phyloP scores from a whole-genome alignment of 2,329 filamentous ascomycete species.

The Aureobasidium zeae region DNA sequence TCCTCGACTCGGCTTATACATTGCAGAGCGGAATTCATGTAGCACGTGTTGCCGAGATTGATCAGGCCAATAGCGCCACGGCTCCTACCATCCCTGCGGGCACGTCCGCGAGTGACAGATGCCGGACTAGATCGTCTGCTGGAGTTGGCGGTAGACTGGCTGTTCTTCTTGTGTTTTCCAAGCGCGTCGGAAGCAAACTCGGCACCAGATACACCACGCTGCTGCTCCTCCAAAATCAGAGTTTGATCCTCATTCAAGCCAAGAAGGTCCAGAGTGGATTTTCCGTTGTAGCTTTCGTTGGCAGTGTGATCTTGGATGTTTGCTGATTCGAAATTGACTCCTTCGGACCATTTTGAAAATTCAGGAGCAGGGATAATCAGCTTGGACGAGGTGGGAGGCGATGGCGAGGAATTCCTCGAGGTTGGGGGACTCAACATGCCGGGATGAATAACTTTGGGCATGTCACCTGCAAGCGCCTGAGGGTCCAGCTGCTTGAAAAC shows the following conservation, averaged over 20 bases:
- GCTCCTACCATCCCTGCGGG: conserved; percentile 58
- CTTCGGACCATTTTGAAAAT: conserved; percentile 54
- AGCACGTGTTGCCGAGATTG: conserved; percentile 95
- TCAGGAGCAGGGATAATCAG: conserved; percentile 54
- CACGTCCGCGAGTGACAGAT: conserved; percentile 60
- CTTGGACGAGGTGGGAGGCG: conserved; percentile 36
- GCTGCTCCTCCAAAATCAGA: conserved; percentile 74
- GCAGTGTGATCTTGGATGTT: conserved; percentile 58
- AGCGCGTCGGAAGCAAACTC: conserved; percentile 47
- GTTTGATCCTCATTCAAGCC: conserved; percentile 64
- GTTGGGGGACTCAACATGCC: conserved; percentile 39
- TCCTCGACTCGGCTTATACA: conserved; percentile 92
- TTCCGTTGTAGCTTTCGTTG: conserved; percentile 70
- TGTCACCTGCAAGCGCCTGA: conserved; percentile 23
- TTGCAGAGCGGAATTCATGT: conserved; percentile 97
- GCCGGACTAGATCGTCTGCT: conserved; percentile 63
- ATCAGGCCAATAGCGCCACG: conserved; percentile 72
- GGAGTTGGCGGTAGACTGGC: conserved; percentile 36
- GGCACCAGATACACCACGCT: conserved; percentile 48
- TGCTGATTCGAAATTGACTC: conserved; percentile 56
- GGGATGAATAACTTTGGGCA: conserved; percentile 20
- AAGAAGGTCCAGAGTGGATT: conserved; percentile 53
- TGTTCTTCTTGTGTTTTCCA: conserved; percentile 37
- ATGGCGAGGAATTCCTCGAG: conserved; percentile 37
- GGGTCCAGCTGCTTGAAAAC: conserved; percentile 56